A percentile compares a stretch with the other conserved stretches of the same genome.
These are phyloP conservation scores for Colletotrichum sp. DNA, from an alignment of 2,329 filamentous ascomycete species.

Conservation along the genomic window DNA sequence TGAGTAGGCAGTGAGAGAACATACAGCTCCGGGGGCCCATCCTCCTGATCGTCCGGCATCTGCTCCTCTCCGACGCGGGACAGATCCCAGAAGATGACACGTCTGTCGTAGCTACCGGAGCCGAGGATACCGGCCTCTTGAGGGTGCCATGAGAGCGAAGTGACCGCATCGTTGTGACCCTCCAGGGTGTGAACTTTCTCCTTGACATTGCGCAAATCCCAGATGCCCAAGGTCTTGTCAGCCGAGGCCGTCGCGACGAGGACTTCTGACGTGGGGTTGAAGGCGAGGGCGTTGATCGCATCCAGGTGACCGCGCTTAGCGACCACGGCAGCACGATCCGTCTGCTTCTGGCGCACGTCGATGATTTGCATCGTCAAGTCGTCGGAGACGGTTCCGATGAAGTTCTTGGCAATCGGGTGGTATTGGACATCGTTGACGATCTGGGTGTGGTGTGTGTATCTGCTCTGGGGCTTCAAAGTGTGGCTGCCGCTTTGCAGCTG, in stretches of 20 bases:
- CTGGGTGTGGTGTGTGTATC: constrained; percentile 86
- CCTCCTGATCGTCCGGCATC: constrained; percentile 90
- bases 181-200: constrained; percentile 89
- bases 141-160: constrained; percentile 93
- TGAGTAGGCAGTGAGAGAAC: neutral
- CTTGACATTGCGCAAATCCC: constrained; percentile 92
- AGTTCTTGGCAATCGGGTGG: constrained; percentile 82
- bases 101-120: constrained; percentile 89
- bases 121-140: constrained; percentile 87
- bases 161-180: constrained; percentile 88
- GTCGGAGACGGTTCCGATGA: constrained; percentile 94
- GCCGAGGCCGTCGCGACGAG: constrained; percentile 92
- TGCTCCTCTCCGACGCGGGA: constrained; percentile 93
- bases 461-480: constrained; percentile 72
- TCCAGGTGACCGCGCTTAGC: constrained; percentile 81
- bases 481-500: constrained; percentile 74
- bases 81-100: constrained; percentile 96
- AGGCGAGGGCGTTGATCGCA: constrained; percentile 94
- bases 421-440: constrained; percentile 98
- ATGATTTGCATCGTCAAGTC: constrained; percentile 93
- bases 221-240: constrained; percentile 93
- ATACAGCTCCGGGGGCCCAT: constrained; percentile 92
- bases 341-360: constrained; percentile 76
- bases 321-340: constrained; percentile 70
- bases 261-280: constrained; percentile 90